phyloP scores from a whole-genome alignment of 176 grass and related monocot genomes.

The bread wheat (Triticum aestivum) region IWGSC_CS_RefSeq_v2.1 NC_057797.1:265047378-265047877 shows the following conservation, averaged over 20 bases:
- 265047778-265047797: constrained; percentile 41
- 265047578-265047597: constrained; percentile 72
- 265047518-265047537: neutral
- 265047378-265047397: neutral
- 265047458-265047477: constrained; percentile 37
- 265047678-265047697: neutral
- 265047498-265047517: constrained; percentile 36
- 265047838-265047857: constrained; percentile 64
- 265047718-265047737: constrained; percentile 13
- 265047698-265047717: neutral
- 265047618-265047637: neutral
- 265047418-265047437: neutral
- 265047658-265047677: neutral
- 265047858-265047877: constrained; percentile 61
- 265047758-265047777: constrained; percentile 66
- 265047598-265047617: constrained; percentile 51
- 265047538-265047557: constrained; percentile 1
- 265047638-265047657: neutral
- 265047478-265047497: constrained; percentile 43
- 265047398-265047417: neutral
- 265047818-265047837: neutral
- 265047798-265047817: constrained; percentile 30
- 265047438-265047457: constrained; percentile 29
- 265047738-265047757: constrained; percentile 48
- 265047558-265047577: constrained; percentile 33